phyloP scores from a whole-genome alignment of 2,329 filamentous ascomycete genomes.

The Phaeosphaeria sp. region DNA sequence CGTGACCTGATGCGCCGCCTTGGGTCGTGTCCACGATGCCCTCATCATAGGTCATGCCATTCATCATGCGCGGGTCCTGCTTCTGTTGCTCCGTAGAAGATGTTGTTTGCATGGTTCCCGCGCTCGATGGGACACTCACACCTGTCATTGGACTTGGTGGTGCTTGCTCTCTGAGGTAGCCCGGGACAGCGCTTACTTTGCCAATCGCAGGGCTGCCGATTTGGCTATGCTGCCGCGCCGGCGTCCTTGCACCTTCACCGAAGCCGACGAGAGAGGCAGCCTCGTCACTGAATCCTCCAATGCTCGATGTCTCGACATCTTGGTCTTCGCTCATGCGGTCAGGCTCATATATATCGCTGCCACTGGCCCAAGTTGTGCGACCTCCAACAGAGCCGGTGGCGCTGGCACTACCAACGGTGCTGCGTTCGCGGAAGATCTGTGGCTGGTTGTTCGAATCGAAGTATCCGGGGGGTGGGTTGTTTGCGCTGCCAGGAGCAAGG shows the following conservation, averaged over 20 bases:
- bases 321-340: conserved; percentile 75
- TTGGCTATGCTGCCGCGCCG: conserved; percentile 64
- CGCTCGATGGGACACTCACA: conserved; percentile 33
- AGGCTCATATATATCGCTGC: conserved; percentile 66
- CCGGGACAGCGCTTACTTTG: conserved; percentile 45
- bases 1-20: conserved; percentile 35
- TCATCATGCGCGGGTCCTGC: conserved; percentile 52
- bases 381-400: conserved; percentile 81
- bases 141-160: conserved; percentile 41
- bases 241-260: conserved; percentile 79
- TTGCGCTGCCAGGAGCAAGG: conserved; percentile 54
- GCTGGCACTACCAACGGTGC: conserved; percentile 88
- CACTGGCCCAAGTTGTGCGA: conserved; percentile 71
- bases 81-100: conserved; percentile 44
- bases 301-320: conserved; percentile 65
- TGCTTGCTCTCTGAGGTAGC: conserved; percentile 41
- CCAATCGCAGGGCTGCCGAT: conserved; percentile 79
- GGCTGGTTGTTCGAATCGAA: conserved; percentile 78
- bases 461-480: conserved; percentile 63
- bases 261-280: conserved; percentile 87
- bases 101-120: conserved; percentile 37
- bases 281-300: conserved; percentile 85
- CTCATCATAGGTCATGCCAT: conserved; percentile 55
- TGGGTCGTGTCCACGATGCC: conserved; percentile 50
- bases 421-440: conserved; percentile 73